phyloP scores from a whole-genome alignment of 768 basidiomycete species.

The Naganishia kalamii region DNA sequence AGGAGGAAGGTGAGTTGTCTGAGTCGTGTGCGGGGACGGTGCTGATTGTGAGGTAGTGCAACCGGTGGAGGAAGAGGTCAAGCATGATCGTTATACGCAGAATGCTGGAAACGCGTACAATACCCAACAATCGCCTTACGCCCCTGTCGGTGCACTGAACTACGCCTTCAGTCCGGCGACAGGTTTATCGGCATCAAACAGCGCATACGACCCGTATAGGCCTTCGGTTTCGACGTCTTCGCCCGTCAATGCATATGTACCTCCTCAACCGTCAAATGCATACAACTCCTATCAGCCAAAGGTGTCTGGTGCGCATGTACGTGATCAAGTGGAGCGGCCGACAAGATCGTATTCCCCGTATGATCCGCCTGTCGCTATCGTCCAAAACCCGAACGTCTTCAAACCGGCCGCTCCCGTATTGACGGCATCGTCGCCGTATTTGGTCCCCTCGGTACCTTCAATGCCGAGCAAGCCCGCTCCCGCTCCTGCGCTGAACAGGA shows the following conservation, averaged over 20 bases:
- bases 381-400: neutral
- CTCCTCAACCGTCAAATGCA: neutral
- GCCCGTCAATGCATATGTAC: neutral
- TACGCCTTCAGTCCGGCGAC: neutral
- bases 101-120: neutral
- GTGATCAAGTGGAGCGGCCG: neutral
- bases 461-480: neutral
- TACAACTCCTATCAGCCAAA: neutral
- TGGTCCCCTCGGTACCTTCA: neutral
- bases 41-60: neutral
- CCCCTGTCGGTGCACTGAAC: neutral
- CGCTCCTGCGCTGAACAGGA: conserved; percentile 10
- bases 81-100: too few species aligned
- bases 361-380: neutral
- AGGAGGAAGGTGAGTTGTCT: neutral
- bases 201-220: neutral
- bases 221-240: neutral
- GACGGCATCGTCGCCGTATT: neutral
- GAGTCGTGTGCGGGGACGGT: neutral
- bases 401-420: neutral
- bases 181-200: neutral
- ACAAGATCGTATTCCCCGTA: conserved; percentile 5
- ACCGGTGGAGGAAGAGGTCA: too few species aligned
- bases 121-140: neutral
- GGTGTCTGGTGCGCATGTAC: neutral